Conservation (phyloP, 768 basidiomycete genomes). For the Tephrocybe sp. region DNA sequence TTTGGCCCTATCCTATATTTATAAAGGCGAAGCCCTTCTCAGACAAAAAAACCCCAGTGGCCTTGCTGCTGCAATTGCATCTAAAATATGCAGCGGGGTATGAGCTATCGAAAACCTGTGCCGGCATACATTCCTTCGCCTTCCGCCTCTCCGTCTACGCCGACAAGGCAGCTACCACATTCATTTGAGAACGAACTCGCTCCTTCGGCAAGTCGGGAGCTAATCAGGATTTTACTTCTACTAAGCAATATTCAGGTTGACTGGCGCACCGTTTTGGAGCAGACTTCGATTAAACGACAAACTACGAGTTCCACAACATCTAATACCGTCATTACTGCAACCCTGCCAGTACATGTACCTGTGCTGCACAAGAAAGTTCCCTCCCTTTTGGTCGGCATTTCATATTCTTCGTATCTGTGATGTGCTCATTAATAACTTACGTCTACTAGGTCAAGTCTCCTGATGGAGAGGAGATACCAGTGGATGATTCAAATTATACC, state of each 20-base stretch:
- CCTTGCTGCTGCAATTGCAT: background rate
- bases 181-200: constrained; percentile 8
- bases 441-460: constrained; percentile 8
- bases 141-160: constrained; percentile 40
- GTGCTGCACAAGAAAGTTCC: background rate
- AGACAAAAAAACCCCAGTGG: background rate
- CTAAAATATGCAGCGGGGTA: constrained; percentile 35
- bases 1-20: constrained; percentile 6
- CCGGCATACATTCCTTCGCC: constrained; percentile 69
- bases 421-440: background rate
- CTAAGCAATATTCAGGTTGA: constrained; percentile 23
- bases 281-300: constrained; percentile 10
- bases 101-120: constrained; percentile 73
- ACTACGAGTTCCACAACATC: constrained; percentile 4
- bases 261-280: constrained; percentile 32
- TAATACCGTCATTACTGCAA: background rate
- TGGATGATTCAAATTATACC: constrained; percentile 4
- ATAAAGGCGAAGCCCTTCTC: constrained; percentile 1
- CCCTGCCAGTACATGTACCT: background rate
- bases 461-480: constrained; percentile 8
- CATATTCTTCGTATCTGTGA: background rate
- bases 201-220: background rate
- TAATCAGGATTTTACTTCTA: constrained; percentile 11
- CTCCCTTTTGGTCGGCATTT: constrained; percentile 9
- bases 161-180: constrained; percentile 10